Conservation (phyloP, 176 grass and related monocot species). For the Eragrostis nindensis region DNA sequence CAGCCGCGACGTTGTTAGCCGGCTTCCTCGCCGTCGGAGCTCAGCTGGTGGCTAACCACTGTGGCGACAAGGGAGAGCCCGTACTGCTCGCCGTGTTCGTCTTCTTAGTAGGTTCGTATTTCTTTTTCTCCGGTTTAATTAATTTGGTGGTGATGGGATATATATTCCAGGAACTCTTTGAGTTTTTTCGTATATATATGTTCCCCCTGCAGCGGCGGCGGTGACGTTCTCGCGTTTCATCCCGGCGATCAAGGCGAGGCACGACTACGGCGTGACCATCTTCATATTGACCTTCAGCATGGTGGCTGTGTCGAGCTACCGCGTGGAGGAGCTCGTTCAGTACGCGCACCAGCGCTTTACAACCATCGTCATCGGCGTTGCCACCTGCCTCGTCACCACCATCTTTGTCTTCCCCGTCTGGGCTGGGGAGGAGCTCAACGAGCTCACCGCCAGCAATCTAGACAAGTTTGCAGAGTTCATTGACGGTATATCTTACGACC, state of each 20-base stretch:
- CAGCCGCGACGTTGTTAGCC: slow-evolving; percentile 63
- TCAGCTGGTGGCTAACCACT: slow-evolving; percentile 57
- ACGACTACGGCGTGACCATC: slow-evolving; percentile 92
- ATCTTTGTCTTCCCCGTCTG: slow-evolving; percentile 72
- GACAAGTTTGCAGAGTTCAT: slow-evolving; percentile 72
- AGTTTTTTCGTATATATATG: not conserved
- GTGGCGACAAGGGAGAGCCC: slow-evolving; percentile 62
- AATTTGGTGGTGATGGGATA: too few relatives aligned
- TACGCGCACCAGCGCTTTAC: slow-evolving; percentile 75
- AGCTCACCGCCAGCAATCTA: slow-evolving; percentile 57
- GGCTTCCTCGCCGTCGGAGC: slow-evolving; percentile 67
- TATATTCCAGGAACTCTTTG: too few relatives aligned
- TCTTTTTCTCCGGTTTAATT: not conserved
- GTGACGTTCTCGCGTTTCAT: slow-evolving; percentile 93
- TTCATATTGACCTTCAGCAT: slow-evolving; percentile 98
- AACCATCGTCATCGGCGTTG: slow-evolving; percentile 75
- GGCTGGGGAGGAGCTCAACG: slow-evolving; percentile 92
- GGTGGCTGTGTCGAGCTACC: slow-evolving; percentile 92
- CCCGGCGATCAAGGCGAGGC: slow-evolving; percentile 83
- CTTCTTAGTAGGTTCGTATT: slow-evolving; percentile 45
- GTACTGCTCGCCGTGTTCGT: slow-evolving; percentile 70
- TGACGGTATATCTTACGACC: slow-evolving; percentile 50
- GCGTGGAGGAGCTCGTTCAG: slow-evolving; percentile 65
- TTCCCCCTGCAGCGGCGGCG: slow-evolving; percentile 54
- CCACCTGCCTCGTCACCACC: slow-evolving; percentile 67